phyloP scores from a whole-genome alignment of 352 stramenopile species.

The Globisporangium acanthophoron region DNA sequence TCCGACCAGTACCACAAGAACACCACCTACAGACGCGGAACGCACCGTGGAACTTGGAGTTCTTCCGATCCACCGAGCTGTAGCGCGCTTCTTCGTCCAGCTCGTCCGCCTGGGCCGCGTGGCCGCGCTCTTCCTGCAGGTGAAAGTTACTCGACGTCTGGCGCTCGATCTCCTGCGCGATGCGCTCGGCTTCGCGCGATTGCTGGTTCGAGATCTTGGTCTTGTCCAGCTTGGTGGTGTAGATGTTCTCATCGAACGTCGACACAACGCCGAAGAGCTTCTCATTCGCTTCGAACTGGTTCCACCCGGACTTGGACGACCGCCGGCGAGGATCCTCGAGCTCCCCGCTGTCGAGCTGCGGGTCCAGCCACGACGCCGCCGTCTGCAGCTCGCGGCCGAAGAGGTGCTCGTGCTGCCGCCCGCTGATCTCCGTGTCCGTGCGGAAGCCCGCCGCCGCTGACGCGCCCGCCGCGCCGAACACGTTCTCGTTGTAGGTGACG shows the following conservation, averaged over 20 bases:
- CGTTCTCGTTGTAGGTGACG: constrained; percentile 54
- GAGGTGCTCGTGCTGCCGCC: constrained; percentile 55
- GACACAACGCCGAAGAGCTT: constrained; percentile 95
- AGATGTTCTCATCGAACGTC: constrained; percentile 97
- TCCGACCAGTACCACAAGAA: too few relatives aligned
- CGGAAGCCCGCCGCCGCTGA: constrained; percentile 30
- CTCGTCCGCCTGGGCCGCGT: constrained; percentile 47
- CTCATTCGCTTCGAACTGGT: constrained; percentile 97
- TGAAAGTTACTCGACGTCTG: constrained; percentile 92
- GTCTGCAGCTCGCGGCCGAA: constrained; percentile 60
- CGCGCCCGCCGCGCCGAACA: constrained; percentile 19
- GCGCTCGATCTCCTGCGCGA: constrained; percentile 94
- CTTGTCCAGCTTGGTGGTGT: constrained; percentile 97
- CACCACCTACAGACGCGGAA: too few relatives aligned
- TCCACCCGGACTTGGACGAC: constrained; percentile 70
- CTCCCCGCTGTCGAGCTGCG: constrained; percentile 66
- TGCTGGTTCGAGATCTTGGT: constrained; percentile 87
- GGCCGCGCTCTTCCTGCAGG: constrained; percentile 92
- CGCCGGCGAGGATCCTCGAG: constrained; percentile 53
- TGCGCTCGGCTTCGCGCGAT: constrained; percentile 84
- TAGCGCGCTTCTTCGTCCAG: constrained; percentile 96
- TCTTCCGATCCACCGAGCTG: constrained; percentile 87
- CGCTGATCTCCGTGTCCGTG: constrained; percentile 92
- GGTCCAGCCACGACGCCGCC: constrained; percentile 78
- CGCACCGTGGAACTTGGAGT: constrained; percentile 6